Evolutionary conservation across 352 stramenopile species (phyloP), one percentile per base, ranked within the genome.

Genomic region (Globisporangium alternatum): DNA sequence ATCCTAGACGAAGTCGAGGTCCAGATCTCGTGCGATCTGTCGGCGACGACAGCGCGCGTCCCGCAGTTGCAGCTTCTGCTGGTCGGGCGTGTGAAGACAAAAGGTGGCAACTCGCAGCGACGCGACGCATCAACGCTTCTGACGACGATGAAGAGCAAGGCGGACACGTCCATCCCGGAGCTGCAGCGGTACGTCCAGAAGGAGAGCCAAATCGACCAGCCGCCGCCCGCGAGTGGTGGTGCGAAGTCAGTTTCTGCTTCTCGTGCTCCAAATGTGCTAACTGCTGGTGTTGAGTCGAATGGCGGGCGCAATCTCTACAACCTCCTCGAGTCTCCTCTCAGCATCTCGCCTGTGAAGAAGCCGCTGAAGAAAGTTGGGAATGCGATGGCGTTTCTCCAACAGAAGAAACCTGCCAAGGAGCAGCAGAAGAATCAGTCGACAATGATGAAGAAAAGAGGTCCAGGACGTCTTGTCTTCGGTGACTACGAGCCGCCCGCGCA

Each of bases 1-100:
- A 89, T 89, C 21, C 62, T 93, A 53, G 82, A 93, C 54, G 80
- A 93, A 37, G 69, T 93, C 37, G 78, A 90, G 70, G 78, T 95
- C 21, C 83, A 93, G 60, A 75, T 95, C 2, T 90, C 85, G 31
- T 94, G 85, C 57, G 85, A 95, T 60, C 68, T 92, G 31, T 73
- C 83, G 1, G 69, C 77, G 31, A 89, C 82, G 13, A 79, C 76
- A n/a, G 83, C 84, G 60, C 83, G 87, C 22, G 72, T 95, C 17
- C 85, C 85, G n/a, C 77, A 86, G 57, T 71, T 95, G 12, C 83
- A 91, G 62, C 60, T 93, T 17, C 70, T 89, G 41, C 71, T 95
- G 9, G 76, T 92, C 10, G 81, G 83, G 5, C 77, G 75, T 37
- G 75, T 79, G 17, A 86, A 80, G 67, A 57, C 63, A 33, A 65